Base-by-base conservation (phyloP, 208 protist genomes). In the Leishmania lainsoni region DNA sequence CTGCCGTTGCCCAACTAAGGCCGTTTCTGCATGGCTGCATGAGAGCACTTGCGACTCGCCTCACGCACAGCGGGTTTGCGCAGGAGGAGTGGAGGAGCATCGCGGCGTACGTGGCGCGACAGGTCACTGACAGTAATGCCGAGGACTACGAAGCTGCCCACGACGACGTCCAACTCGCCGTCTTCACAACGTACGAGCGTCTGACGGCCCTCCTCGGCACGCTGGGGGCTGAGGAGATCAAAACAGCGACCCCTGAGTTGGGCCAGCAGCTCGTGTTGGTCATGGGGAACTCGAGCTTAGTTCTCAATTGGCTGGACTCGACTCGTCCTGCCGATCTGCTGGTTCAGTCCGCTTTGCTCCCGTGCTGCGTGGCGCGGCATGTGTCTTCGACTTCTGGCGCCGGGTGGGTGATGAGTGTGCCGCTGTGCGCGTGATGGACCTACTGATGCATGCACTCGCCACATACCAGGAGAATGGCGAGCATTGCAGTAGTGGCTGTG, bases 141-240 rank as follows among this genome's bases (percentile, higher is more conserved):
- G 88, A 94, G 48, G 88, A 90, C 58, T 94, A 90, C 73, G 81
- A 87, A 20, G 80, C 93, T 20, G 75, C 52, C 22, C 88, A 90
- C 79, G 89, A 93, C 56, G 86, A 88, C 9, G 42, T 84, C 39
- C 51, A 82, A n/a, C 65, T 94, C 20, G 83, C 92, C 10, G 66
- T 94, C 59, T 93, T 93, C 84, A 83, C 83, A 5, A 90, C 88
- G 26, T 94, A 95, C 63, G 93, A 97, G 79, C 87, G 92, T 4
- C 65, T 95, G 42, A 89, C 77, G 72, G 49, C 39, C 10, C 81
- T 95, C 5, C 79, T 94, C 0, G 85, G 84, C 2, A 52, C 79
- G 12, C 58, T 86, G 42, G 51, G 82, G 2, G 51, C 42, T n/a
- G 66, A 75, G 51, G 81, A 71, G 4, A 58, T 83, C 32, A 39